Conservation (phyloP, 148 eudicot species). For the Cornus florida region DNA sequence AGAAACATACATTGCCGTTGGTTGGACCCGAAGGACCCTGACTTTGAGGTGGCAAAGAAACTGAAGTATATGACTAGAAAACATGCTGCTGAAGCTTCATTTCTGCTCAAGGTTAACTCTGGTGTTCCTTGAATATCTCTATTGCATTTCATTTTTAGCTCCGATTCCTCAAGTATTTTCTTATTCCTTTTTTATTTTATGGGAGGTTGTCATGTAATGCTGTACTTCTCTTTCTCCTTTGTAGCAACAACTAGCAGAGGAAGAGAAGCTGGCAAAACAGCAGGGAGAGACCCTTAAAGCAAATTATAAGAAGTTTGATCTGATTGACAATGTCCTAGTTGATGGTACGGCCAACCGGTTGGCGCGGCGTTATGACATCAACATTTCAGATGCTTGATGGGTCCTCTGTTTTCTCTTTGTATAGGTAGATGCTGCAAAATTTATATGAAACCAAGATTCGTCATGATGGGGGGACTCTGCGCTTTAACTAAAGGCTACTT, state of each 20-base stretch:
- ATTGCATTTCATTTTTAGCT: background rate
- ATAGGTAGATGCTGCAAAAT: background rate
- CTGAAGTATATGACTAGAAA: conserved; percentile 43
- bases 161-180: background rate
- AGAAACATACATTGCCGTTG: conserved; percentile 45
- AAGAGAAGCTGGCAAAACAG: conserved; percentile 59
- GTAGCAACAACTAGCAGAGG: conserved; percentile 52
- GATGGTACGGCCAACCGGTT: conserved; percentile 40
- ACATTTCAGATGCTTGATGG: conserved; percentile 26
- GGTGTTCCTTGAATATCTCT: background rate
- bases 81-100: conserved; percentile 55
- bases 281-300: conserved; percentile 45
- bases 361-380: conserved; percentile 33
- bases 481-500: too few relatives aligned
- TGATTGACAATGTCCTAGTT: conserved; percentile 28
- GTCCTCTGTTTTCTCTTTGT: background rate
- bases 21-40: conserved; percentile 64
- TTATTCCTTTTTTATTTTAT: background rate
- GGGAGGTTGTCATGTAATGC: too few relatives aligned
- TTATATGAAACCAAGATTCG: background rate
- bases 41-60: conserved; percentile 57
- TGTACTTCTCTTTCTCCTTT: background rate
- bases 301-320: conserved; percentile 48
- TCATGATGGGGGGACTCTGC: background rate
- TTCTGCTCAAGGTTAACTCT: conserved; percentile 45